A percentile compares a stretch with the other conserved stretches of the same genome.
These are phyloP conservation scores for Trichoderma sp. DNA, from an alignment of 2,329 filamentous ascomycete species.

Conservation along the genomic window DNA sequence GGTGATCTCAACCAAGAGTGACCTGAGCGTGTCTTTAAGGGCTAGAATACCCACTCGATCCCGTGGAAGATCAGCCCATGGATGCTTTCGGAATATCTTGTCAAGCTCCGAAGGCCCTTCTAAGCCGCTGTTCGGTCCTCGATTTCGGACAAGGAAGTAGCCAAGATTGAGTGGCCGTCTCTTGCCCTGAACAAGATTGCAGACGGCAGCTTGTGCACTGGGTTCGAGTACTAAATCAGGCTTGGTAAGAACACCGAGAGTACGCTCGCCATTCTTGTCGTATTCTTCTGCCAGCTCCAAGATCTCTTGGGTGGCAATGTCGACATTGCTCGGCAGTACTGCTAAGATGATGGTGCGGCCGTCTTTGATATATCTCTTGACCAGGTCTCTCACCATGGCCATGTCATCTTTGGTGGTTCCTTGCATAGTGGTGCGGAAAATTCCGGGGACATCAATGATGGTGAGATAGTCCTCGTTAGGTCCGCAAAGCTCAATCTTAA, in stretches of 20 bases:
- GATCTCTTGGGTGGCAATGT: neutral
- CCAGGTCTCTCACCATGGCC: accelerated
- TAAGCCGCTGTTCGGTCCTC: neutral
- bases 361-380: neutral
- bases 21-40: neutral
- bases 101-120: neutral
- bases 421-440: neutral
- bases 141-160: neutral
- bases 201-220: neutral
- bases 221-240: neutral
- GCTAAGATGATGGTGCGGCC: neutral
- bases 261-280: neutral
- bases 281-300: neutral
- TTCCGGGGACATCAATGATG: neutral
- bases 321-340: neutral
- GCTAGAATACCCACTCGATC: neutral
- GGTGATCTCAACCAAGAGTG: neutral
- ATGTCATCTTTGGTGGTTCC: neutral
- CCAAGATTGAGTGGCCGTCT: neutral
- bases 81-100: neutral
- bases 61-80: neutral
- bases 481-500: neutral
- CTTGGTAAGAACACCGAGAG: neutral
- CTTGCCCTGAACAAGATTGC: neutral
- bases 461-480: neutral